Evolutionary conservation across 106 monocot genomes (phyloP).

Genomic region (Iris macrosiphon): DNA sequence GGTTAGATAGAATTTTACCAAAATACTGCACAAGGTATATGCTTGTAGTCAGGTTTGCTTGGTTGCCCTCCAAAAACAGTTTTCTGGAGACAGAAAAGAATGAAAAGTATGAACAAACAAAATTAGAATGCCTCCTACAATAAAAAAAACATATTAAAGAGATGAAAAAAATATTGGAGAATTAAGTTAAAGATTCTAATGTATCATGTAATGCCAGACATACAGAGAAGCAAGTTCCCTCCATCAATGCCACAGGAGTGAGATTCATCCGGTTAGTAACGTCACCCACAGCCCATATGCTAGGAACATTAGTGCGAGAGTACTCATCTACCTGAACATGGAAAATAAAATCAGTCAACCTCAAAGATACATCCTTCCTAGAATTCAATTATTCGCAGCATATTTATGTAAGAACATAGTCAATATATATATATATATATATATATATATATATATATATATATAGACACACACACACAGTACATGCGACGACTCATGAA

Average conservation of each 20-base stretch:
- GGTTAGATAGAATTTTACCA: slow-evolving; percentile 32
- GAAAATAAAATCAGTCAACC: slow-evolving; percentile 7
- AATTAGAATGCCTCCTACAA: not conserved
- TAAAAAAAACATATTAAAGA: not conserved
- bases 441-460: too few species aligned
- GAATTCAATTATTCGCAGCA: too few species aligned
- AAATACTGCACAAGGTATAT: slow-evolving; percentile 90
- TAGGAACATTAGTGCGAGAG: slow-evolving; percentile 77
- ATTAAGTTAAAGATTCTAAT: not conserved
- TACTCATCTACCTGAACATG: slow-evolving; percentile 90
- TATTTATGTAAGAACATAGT: too few species aligned
- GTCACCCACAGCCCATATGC: slow-evolving; percentile 99
- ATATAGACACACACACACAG: too few species aligned
- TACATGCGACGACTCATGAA: too few species aligned
- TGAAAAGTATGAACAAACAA: slow-evolving; percentile 1
- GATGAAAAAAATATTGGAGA: not conserved
- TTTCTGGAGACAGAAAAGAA: slow-evolving; percentile 58
- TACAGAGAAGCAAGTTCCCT: slow-evolving; percentile 95
- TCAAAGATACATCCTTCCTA: too few species aligned
- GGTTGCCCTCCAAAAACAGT: slow-evolving; percentile 98
- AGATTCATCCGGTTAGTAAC: slow-evolving; percentile 99
- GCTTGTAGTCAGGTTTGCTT: slow-evolving; percentile 72
- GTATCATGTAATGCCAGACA: too few species aligned
- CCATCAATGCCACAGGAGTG: slow-evolving; percentile 98
- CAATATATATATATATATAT: too few species aligned